phyloP scores from a whole-genome alignment of 1,284 basidiomycete species.

The Trichosporon faecale region DNA sequence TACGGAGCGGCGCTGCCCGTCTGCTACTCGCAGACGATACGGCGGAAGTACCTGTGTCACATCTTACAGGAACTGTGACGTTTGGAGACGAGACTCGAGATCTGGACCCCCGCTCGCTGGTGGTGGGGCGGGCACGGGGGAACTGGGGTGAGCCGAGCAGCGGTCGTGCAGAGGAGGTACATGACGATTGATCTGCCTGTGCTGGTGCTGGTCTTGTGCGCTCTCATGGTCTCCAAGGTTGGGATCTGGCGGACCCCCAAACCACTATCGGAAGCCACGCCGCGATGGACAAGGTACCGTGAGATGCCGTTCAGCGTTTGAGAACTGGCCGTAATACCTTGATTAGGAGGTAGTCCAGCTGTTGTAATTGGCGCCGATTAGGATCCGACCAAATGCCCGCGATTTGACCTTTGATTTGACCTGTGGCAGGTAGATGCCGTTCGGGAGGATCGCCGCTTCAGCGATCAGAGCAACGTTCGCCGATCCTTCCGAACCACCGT shows the following conservation, averaged over 20 bases:
- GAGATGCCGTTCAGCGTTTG: not conserved
- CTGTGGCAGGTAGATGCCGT: not conserved
- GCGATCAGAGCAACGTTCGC: not conserved
- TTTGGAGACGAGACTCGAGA: not conserved
- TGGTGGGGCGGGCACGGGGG: not conserved
- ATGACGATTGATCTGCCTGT: not conserved
- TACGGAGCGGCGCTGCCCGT: not conserved
- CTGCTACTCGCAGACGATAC: not conserved
- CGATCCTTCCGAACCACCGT: slow-evolving; percentile 3
- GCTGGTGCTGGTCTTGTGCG: not conserved
- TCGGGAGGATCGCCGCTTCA: not conserved
- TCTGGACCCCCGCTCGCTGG: not conserved
- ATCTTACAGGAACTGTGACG: not conserved
- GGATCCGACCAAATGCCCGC: not conserved
- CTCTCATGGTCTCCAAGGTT: too few species aligned
- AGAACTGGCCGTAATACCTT: not conserved
- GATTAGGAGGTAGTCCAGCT: not conserved
- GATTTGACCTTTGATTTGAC: not conserved
- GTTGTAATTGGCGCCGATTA: not conserved
- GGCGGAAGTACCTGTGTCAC: not conserved
- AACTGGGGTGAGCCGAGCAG: not conserved
- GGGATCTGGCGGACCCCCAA: not conserved
- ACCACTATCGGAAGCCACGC: not conserved
- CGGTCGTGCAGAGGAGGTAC: not conserved
- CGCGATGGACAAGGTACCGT: not conserved